Evolutionary conservation across 2,329 filamentous ascomycete genomes (phyloP), one percentile per base, ranked within the genome.

Genomic region (Ustulina deusta): DNA sequence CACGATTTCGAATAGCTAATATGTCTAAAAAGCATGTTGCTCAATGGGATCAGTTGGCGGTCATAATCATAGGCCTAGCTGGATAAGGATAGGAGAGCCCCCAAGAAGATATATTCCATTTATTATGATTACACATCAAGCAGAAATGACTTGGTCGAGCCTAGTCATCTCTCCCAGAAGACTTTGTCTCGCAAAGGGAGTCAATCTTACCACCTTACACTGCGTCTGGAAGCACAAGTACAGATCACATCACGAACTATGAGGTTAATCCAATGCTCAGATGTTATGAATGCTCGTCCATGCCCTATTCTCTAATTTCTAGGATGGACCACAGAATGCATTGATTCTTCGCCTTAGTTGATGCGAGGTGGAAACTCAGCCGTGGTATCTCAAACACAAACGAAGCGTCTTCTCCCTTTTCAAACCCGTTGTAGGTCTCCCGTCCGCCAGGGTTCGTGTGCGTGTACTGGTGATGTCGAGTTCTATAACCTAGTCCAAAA

Each of bases 361-460:
- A 55, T 17, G 20, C 34, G 22, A 49, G 22, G 51, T 40, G 40
- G 6, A 46, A 56, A 17, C 17, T 63, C 42, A 29, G 40, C 52
- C n/a, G 46, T 58, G 61, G 61, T 63, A 63, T 63, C 61, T 62
- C 49, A 48, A 46, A 29, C 25, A 49, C 36, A 61, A 55, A 61
- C 2, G 52, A 63, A 57, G 22, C 25, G 36, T 54, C 10, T 25
- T 36, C 48, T 36, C 29, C 48, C 7, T 48, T 58, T 58, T 32
- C 51, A 25, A 32, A 51, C 22, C 25, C 52, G 3, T 51, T 51
- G 27, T 38, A 22, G 38, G 36, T 5, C 32, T 11, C 25, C 29
- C 15, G 3, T 34, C 15, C 20, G 9, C 22, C 29, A 17, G 27
- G 27, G 38, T 22, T 32, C 17, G 7, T 46, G 44, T 48, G 17